Evolutionary conservation across 306 rosid genomes (phyloP).

Genomic region (Betula pendula): DNA sequence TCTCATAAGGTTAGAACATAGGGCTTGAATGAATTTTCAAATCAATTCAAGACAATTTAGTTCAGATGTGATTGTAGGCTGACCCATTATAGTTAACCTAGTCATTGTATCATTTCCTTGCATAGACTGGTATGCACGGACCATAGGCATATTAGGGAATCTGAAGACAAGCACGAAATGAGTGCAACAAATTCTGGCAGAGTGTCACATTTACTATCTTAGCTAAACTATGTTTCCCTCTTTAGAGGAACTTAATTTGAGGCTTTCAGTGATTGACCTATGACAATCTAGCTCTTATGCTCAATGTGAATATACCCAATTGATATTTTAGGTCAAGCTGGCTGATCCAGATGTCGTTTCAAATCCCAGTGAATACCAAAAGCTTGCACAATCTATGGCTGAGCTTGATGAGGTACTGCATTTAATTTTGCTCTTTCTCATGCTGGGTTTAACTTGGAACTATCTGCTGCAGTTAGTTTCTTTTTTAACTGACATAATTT

Average conservation of each 20-base stretch:
- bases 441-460: conserved; percentile 1
- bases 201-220: background rate
- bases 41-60: background rate
- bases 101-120: background rate
- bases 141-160: background rate
- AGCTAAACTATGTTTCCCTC: background rate
- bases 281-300: background rate
- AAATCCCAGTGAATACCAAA: conserved; percentile 87
- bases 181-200: background rate
- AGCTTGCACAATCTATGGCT: conserved; percentile 85
- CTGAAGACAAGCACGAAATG: background rate
- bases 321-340: conserved; percentile 68
- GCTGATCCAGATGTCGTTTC: conserved; percentile 88
- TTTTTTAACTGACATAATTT: background rate
- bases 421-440: conserved; percentile 8
- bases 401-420: conserved; percentile 78
- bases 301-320: conserved; percentile 1
- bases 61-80: background rate
- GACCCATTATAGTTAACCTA: background rate
- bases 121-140: background rate
- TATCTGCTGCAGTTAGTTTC: background rate
- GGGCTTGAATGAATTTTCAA: background rate
- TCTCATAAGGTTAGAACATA: background rate
- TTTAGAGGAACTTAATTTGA: background rate
- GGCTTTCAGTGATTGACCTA: background rate